Percentiles rank a stretch among this genome's conserved stretches.
These are phyloP conservation scores for Lonicera japonica DNA, from an alignment of 129 eudicot species.

Conservation along the genomic window DNA sequence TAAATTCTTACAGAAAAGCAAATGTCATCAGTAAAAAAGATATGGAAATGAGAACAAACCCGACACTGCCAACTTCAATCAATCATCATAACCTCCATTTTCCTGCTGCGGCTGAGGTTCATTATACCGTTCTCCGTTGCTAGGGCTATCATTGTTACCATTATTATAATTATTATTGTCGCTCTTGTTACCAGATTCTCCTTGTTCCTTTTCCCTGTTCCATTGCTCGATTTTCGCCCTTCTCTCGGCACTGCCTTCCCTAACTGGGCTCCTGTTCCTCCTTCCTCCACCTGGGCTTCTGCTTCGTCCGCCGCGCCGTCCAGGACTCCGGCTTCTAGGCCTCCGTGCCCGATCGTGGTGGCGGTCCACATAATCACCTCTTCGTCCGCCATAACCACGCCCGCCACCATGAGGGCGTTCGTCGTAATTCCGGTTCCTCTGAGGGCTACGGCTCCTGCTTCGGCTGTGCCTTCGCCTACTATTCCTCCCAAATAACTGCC, in stretches of 20 bases:
- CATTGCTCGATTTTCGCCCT: constrained; percentile 96
- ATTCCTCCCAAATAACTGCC: constrained; percentile 71
- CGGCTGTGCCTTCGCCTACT: constrained; percentile 69
- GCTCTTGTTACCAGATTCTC: constrained; percentile 37
- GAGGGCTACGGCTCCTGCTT: constrained; percentile 86
- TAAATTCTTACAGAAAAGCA: not conserved
- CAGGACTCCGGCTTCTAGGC: constrained; percentile 92
- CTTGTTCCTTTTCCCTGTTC: constrained; percentile 88
- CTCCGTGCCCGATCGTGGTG: constrained; percentile 55
- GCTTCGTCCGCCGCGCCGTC: constrained; percentile 76
- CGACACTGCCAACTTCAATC: constrained; percentile 20
- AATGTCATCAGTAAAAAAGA: constrained; percentile 5
- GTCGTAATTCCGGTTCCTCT: constrained; percentile 47
- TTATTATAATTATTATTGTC: constrained; percentile 21
- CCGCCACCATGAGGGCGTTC: constrained; percentile 65
- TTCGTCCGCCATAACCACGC: constrained; percentile 72
- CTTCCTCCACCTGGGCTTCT: constrained; percentile 76
- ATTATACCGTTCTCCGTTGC: constrained; percentile 35
- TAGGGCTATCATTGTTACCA: constrained; percentile 18
- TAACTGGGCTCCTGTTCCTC: constrained; percentile 68
- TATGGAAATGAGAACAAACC: constrained; percentile 27
- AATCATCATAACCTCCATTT: constrained; percentile 34
- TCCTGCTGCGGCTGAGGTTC: constrained; percentile 32
- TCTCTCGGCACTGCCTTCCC: constrained; percentile 95
- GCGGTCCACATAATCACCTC: constrained; percentile 65